Evolutionary conservation across 1,284 basidiomycete species (phyloP).

Genomic region (Melampsora medusae): DNA sequence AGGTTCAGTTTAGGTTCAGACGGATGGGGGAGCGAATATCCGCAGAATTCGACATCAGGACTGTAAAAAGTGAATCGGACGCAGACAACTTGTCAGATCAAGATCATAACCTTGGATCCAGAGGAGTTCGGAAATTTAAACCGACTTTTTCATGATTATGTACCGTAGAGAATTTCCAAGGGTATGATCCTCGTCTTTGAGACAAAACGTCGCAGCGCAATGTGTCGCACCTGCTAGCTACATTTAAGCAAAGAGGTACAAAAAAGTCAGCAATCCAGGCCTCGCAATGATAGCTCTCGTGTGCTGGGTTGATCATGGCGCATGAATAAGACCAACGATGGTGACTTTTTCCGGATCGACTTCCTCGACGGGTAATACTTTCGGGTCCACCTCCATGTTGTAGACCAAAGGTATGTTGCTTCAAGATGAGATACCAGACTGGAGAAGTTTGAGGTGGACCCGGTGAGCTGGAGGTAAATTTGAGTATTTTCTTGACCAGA

Average conservation of each 20-base stretch:
- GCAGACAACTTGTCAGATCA: background rate
- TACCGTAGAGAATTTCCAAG: slow-evolving; percentile 55
- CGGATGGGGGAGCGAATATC: slow-evolving; percentile 54
- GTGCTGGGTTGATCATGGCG: background rate
- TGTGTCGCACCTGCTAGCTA: slow-evolving; percentile 31
- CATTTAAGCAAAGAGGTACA: background rate
- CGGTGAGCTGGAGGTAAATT: no score
- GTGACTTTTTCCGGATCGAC: slow-evolving; percentile 40
- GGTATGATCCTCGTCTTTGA: slow-evolving; percentile 55
- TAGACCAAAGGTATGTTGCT: no score
- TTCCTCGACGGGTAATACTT: background rate
- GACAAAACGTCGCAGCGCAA: slow-evolving; percentile 53
- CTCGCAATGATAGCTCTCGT: no score
- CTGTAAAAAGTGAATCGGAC: slow-evolving; percentile 45
- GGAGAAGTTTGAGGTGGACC: no score
- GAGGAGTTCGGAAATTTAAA: background rate
- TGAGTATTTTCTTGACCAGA: no score
- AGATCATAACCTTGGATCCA: background rate
- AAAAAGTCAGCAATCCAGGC: background rate
- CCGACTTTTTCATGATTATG: slow-evolving; percentile 56
- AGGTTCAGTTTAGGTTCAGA: slow-evolving; percentile 55
- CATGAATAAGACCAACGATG: slow-evolving; percentile 15
- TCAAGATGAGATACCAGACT: no score
- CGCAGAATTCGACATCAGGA: slow-evolving; percentile 55
- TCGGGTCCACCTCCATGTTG: background rate